Conservation (phyloP, 164 flowering plant species). For the Platanus orientalis region DNA sequence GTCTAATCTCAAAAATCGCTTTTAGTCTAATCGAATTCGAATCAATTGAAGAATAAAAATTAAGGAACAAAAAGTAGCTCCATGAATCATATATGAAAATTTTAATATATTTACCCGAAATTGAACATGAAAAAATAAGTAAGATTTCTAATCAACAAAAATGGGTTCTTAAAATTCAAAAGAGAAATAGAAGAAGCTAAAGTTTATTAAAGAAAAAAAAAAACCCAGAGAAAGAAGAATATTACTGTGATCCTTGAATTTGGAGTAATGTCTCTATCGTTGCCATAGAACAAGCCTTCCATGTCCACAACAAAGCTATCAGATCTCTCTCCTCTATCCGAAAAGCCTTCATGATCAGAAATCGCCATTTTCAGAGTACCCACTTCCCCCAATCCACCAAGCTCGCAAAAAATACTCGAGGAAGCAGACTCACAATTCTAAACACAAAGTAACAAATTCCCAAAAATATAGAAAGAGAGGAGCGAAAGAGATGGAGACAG, state of each 20-base stretch:
- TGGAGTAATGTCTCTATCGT: constrained; percentile 28
- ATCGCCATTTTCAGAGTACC: constrained; percentile 13
- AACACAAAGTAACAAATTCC: too few species aligned
- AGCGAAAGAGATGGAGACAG: neutral
- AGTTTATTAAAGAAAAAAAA: neutral
- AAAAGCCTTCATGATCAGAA: constrained; percentile 33
- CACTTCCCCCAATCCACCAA: constrained; percentile 16
- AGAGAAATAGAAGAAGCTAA: neutral
- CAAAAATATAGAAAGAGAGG: neutral
- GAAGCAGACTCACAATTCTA: constrained; percentile 14
- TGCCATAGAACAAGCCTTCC: constrained; percentile 35
- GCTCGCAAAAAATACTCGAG: constrained; percentile 5
- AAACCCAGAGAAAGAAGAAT: neutral
- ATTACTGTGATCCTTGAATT: constrained; percentile 52
- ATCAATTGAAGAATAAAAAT: too few species aligned
- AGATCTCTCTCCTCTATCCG: constrained; percentile 21
- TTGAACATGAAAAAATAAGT: too few species aligned
- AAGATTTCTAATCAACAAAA: too few species aligned
- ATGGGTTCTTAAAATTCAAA: neutral
- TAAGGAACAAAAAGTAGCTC: too few species aligned
- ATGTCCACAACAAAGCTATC: constrained; percentile 56
- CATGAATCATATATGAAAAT: too few species aligned
- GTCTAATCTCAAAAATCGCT: too few species aligned
- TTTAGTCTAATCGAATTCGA: too few species aligned
- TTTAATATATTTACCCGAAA: too few species aligned